Base-by-base conservation (phyloP, 108 stramenopile species). In the Phaeodactylum tricornutum region DNA sequence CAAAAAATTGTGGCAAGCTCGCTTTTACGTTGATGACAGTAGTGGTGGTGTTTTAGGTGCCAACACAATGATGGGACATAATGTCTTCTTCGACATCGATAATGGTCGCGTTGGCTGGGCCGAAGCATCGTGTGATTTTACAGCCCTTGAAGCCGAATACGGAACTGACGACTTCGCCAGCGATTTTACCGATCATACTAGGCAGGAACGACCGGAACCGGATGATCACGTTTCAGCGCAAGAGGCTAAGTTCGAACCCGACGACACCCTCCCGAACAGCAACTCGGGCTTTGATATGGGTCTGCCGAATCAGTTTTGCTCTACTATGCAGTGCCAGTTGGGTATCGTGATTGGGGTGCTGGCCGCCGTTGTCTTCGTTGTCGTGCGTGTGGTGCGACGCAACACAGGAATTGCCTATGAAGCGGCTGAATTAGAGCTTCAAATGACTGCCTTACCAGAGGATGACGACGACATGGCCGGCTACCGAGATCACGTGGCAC, bases 61-160 rank as follows among this genome's bases (percentile, higher is more conserved):
- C 40, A 98, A 98, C 62, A 69, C 89, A 29, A 95, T 98, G 81
- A 78, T 81, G 66, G 92, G 90, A 38, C 93, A 98, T 57, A 84
- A 96, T 69, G 79, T 95, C 12, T 64, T 82, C 42, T 94, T 98
- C 43, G 92, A 97, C 58, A 32, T 54, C 12, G 85, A 80, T 7
- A 72, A 74, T 41, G 47, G 58, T 9, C 57, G 76, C 5, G 57
- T 98, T 20, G 97, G 97, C 38, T 95, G 91, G 68, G 89, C 94
- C 8, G 87, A 84, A 57, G 75, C 77, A 46, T 41, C 75, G 36
- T 93, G 92, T 62, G 81, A 90, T 53, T 93, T 87, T 57, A 49
- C 53, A 24, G 38, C 37, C 12, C 32, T 59, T 16, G 46, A 20
- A 20, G 39, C 5, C 39, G 14, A 41, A 14, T 41, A 11, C 39